Evolutionary conservation across 164 flowering plant genomes (phyloP).

Genomic region (Vitis amurensis): DNA sequence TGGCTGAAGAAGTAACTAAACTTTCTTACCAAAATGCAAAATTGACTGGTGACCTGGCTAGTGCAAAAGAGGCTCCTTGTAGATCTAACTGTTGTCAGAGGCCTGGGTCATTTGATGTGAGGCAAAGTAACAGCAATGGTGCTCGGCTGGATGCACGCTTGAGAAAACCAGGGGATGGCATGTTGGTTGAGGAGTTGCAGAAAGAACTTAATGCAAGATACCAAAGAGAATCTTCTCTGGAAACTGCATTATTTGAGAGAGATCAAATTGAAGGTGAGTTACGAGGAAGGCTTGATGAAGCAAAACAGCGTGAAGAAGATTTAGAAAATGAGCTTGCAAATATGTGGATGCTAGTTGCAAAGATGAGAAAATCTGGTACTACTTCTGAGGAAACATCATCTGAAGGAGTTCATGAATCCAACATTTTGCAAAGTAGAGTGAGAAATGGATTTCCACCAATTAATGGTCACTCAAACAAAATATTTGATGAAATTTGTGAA

Average conservation of each 20-base stretch:
- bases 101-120: constrained; percentile 25
- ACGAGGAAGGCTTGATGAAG: constrained; percentile 51
- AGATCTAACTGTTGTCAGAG: constrained; percentile 36
- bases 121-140: constrained; percentile 23
- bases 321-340: constrained; percentile 79
- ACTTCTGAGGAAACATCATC: constrained; percentile 27
- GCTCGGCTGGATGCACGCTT: constrained; percentile 23
- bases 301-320: constrained; percentile 56
- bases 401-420: constrained; percentile 18
- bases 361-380: constrained; percentile 45
- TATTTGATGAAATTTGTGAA: constrained; percentile 17
- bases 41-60: constrained; percentile 54
- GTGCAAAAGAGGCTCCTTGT: constrained; percentile 40
- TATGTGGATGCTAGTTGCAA: constrained; percentile 78
- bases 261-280: constrained; percentile 52
- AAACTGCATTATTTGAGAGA: constrained; percentile 54
- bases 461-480: constrained; percentile 18
- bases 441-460: constrained; percentile 23
- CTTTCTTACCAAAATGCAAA: constrained; percentile 79
- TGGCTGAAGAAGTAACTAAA: constrained; percentile 88
- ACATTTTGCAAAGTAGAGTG: constrained; percentile 10
- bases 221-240: constrained; percentile 60
- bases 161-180: constrained; percentile 34
- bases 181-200: constrained; percentile 48
- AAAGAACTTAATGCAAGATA: constrained; percentile 45